These are phyloP conservation scores for Pichia insulana DNA, from an alignment of 805 yeast genomes.

Conservation along the genomic window DNA sequence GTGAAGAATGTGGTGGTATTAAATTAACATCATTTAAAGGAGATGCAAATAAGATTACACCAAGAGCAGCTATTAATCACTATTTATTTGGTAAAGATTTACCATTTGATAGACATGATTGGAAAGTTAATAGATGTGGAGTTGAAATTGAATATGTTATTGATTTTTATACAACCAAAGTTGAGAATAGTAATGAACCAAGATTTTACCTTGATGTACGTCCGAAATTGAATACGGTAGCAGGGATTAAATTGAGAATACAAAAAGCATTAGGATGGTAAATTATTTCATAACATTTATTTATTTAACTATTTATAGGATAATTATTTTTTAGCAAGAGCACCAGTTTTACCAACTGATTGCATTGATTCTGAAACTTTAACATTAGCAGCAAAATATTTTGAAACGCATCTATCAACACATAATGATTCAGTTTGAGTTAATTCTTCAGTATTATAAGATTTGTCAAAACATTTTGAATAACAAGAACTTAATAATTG, in stretches of 20 bases:
- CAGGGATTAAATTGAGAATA: slow-evolving; percentile 69
- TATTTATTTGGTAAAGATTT: slow-evolving; percentile 54
- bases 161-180: slow-evolving; percentile 56
- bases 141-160: slow-evolving; percentile 78
- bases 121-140: slow-evolving; percentile 86
- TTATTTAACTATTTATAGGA: slow-evolving; percentile 7
- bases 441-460: slow-evolving; percentile 65
- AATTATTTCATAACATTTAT: background rate
- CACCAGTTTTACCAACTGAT: slow-evolving; percentile 29
- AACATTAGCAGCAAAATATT: slow-evolving; percentile 89
- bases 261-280: slow-evolving; percentile 46
- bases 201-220: slow-evolving; percentile 78
- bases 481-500: slow-evolving; percentile 81
- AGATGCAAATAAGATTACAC: slow-evolving; percentile 76
- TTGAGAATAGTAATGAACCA: slow-evolving; percentile 38
- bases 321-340: slow-evolving; percentile 19
- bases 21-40: slow-evolving; percentile 83
- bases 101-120: slow-evolving; percentile 96
- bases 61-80: slow-evolving; percentile 68
- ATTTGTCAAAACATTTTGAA: slow-evolving; percentile 64
- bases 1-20: slow-evolving; percentile 74
- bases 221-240: slow-evolving; percentile 77
- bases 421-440: slow-evolving; percentile 77
- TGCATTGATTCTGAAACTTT: slow-evolving; percentile 75
- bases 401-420: slow-evolving; percentile 91